Percentiles rank a stretch among this genome's conserved stretches.
Conservation (phyloP, 768 basidiomycete genomes). For the Phlegmacium glaucopus region DNA sequence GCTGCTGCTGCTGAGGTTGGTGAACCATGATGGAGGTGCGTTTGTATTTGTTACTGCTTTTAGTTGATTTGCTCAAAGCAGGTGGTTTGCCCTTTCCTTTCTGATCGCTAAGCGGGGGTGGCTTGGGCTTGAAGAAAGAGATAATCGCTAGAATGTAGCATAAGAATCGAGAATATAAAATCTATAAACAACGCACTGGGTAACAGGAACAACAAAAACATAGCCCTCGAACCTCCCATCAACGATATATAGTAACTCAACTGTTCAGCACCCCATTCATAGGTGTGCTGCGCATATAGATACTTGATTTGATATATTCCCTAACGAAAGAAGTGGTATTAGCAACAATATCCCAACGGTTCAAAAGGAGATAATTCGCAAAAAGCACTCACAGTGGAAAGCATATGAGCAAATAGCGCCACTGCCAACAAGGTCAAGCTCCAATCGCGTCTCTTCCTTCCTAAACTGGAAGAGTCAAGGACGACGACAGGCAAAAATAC, state of each 20-base stretch:
- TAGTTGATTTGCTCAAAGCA: no score
- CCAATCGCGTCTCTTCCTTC: slow-evolving; percentile 62
- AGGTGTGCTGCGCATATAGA: slow-evolving; percentile 72
- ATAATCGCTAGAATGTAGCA: slow-evolving; percentile 47
- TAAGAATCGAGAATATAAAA: background rate
- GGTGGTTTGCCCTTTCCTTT: slow-evolving; percentile 7
- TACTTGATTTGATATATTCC: slow-evolving; percentile 83
- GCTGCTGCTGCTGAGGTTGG: no score
- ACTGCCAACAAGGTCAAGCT: slow-evolving; percentile 70
- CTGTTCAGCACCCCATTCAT: slow-evolving; percentile 68
- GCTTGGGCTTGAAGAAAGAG: slow-evolving; percentile 50
- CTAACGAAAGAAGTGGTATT: slow-evolving; percentile 27
- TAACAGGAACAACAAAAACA: slow-evolving; percentile 51
- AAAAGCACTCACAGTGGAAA: slow-evolving; percentile 56
- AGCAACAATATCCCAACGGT: background rate
- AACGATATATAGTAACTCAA: slow-evolving; percentile 76
- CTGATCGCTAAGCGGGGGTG: slow-evolving; percentile 11
- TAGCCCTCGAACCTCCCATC: slow-evolving; percentile 57
- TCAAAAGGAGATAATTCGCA: background rate
- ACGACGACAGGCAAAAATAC: slow-evolving; percentile 65
- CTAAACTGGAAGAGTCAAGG: slow-evolving; percentile 31
- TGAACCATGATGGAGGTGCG: no score
- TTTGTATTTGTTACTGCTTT: no score
- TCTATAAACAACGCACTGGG: slow-evolving; percentile 28
- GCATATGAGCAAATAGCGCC: slow-evolving; percentile 57